Evolutionary conservation across 768 basidiomycete genomes (phyloP), one percentile per base, ranked within the genome.

Genomic region (Mycena maculata): DNA sequence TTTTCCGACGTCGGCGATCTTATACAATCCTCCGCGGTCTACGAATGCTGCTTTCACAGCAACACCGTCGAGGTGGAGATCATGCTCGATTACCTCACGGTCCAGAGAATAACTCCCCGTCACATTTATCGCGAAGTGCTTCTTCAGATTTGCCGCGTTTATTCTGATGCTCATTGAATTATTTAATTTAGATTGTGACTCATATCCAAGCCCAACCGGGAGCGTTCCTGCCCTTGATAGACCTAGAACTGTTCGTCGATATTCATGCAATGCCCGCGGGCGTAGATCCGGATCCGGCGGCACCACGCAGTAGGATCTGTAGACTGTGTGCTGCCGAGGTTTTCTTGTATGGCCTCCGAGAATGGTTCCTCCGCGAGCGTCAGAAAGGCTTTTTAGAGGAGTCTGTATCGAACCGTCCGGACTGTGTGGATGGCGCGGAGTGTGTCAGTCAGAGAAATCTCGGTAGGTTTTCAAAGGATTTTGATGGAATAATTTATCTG

Each of bases 311-410:
- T 49, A 85, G 81, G 52, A 87, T 90, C 45, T 95, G 93, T 74
- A 82, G 93, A 68, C 77, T 87, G 44, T 95, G 93, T 74, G 91
- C 93, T 2, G 83, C 88, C 0, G 92, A 94, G 75, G 85, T 93
- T 2, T 81, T 94, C 20, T 80, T 94, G 3, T 92, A 88, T 82
- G 93, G 93, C 13, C 73, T 94, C 47, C 87, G 84, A 66, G 92
- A 90, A 41, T 95, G 93, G 93, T 94, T 93, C 92, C 79, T 94
- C 36, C 82, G 90, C 54, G 92, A 94, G 77, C 86, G 93, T 30
- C 84, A 82, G 78, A 91, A 89, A 72, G 92, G 90, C 18, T 84
- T 86, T 68, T 76, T 91, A 57, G 88, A 89, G 44, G 84, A 83
- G 49, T 75, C 74, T 47, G 75, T 92, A n/a, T 75, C 83, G 71